phyloP scores from a whole-genome alignment of 2,329 filamentous ascomycete species.

The Colletotrichum ledebouriae region DNA sequence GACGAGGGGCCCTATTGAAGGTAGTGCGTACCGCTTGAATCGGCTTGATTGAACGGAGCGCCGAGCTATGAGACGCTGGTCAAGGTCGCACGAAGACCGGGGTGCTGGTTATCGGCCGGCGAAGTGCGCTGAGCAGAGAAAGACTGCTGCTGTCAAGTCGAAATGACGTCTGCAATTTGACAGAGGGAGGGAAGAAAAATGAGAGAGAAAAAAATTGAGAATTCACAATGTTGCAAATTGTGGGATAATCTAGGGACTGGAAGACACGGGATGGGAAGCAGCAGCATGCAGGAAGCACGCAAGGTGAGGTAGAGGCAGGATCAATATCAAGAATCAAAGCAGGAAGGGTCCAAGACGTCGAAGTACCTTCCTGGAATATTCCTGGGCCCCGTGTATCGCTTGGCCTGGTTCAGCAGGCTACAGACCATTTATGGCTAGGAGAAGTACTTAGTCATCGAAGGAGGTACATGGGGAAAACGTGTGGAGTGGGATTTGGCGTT shows the following conservation, averaged over 20 bases:
- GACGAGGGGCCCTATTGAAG: background rate
- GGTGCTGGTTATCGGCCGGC: background rate
- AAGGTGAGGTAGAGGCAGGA: too few species aligned
- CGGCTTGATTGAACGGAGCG: background rate
- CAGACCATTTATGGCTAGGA: too few species aligned
- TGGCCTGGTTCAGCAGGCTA: too few species aligned
- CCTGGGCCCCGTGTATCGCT: too few species aligned
- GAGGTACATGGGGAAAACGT: too few species aligned
- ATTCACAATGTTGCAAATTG: background rate
- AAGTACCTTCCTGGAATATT: too few species aligned
- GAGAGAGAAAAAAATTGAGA: background rate
- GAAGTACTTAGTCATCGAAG: too few species aligned
- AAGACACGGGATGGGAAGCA: background rate
- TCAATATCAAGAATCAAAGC: constrained; percentile 23
- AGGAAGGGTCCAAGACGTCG: constrained; percentile 34
- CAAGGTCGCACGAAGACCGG: constrained; percentile 9
- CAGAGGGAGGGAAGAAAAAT: background rate
- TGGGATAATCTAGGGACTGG: constrained; percentile 13
- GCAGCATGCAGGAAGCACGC: background rate
- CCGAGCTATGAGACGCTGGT: background rate
- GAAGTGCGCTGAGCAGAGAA: background rate
- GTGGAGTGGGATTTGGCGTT: too few species aligned
- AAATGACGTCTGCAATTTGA: constrained; percentile 33
- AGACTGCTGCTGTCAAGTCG: constrained; percentile 22
- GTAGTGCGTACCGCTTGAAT: too few species aligned